A percentile compares a stretch with the other conserved stretches of the same genome.
Evolutionary conservation across 2,329 filamentous ascomycete genomes (phyloP).

Genomic region (Thielaviopsis musarum): DNA sequence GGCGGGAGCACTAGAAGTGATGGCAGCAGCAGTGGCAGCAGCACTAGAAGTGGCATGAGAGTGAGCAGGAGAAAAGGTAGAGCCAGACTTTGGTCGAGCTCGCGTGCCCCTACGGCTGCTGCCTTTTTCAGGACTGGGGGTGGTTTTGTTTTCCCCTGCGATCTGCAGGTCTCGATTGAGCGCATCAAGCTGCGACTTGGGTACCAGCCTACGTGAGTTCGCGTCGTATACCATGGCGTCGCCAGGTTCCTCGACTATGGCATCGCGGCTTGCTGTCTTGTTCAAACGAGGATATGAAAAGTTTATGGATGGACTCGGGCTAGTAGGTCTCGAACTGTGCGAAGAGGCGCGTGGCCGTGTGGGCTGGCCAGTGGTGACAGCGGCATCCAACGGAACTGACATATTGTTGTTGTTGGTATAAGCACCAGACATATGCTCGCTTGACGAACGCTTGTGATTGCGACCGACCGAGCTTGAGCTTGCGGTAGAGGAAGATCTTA

Average conservation of each 20-base stretch:
- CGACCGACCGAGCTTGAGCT: slow-evolving; percentile 28
- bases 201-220: slow-evolving; percentile 48
- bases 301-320: slow-evolving; percentile 37
- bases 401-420: slow-evolving; percentile 22
- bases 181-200: slow-evolving; percentile 17
- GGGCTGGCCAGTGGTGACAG: slow-evolving; percentile 1
- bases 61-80: not conserved
- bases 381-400: slow-evolving; percentile 22
- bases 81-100: slow-evolving; percentile 4
- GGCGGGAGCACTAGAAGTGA: not conserved
- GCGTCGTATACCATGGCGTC: slow-evolving; percentile 42
- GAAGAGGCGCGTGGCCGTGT: slow-evolving; percentile 30
- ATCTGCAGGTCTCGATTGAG: slow-evolving; percentile 5
- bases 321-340: slow-evolving; percentile 23
- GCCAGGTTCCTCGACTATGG: slow-evolving; percentile 20
- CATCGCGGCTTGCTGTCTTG: slow-evolving; percentile 26
- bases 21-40: not conserved
- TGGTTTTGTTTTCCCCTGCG: slow-evolving; percentile 7
- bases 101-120: not conserved
- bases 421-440: slow-evolving; percentile 30
- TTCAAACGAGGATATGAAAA: slow-evolving; percentile 37
- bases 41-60: too few species aligned
- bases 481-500: not conserved
- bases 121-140: not conserved
- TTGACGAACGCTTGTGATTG: slow-evolving; percentile 36